Evolutionary conservation across 2,329 filamentous ascomycete genomes (phyloP).

Genomic region (Neonectria faginata): DNA sequence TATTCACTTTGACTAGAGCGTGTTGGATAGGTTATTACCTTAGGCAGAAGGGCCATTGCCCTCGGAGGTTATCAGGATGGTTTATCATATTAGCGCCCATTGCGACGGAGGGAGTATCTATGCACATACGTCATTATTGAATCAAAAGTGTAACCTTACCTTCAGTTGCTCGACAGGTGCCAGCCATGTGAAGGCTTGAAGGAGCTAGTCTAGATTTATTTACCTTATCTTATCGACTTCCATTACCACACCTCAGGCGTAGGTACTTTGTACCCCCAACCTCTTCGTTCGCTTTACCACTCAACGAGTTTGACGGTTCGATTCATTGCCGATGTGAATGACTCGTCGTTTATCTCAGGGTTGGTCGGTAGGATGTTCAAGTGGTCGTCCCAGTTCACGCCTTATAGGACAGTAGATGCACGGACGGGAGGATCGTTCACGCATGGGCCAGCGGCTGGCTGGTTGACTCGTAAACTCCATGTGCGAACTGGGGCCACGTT

Average conservation of each 20-base stretch:
- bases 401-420: not conserved
- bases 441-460: not conserved
- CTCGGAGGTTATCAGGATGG: not conserved
- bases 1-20: slow-evolving; percentile 60
- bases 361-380: no score
- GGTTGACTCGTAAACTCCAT: not conserved
- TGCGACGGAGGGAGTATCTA: not conserved
- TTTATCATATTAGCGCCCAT: not conserved
- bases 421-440: not conserved
- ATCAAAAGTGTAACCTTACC: not conserved
- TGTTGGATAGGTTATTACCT: slow-evolving; percentile 10
- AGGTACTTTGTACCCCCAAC: no score
- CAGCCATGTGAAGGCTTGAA: not conserved
- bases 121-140: not conserved
- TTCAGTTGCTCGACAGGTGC: not conserved
- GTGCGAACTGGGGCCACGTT: not conserved
- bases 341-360: no score
- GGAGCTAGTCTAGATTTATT: not conserved
- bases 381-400: no score
- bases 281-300: no score
- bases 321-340: no score
- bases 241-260: no score
- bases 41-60: not conserved
- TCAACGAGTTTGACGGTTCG: no score
- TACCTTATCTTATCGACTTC: not conserved